Conservation (phyloP, 73 alveolate species). For the Loxodes magnus region DNA sequence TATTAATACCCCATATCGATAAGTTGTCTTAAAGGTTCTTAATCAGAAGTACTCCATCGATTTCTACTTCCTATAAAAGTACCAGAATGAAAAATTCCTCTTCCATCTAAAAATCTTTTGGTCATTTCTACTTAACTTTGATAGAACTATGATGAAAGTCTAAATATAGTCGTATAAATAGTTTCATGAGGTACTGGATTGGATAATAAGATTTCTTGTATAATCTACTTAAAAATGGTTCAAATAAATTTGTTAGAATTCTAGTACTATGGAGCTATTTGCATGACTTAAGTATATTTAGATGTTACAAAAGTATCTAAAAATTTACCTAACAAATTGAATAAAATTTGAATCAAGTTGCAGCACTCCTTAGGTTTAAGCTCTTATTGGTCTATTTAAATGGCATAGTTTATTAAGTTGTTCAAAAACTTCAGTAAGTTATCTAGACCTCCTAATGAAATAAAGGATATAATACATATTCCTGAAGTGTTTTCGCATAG, state of each 20-base stretch:
- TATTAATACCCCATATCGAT: slow-evolving; percentile 8
- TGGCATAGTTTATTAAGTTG: background rate
- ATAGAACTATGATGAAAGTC: too few species aligned
- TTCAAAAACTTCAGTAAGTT: background rate
- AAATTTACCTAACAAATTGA: background rate
- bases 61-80: too few species aligned
- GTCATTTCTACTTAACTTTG: too few species aligned
- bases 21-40: background rate
- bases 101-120: too few species aligned
- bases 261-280: too few species aligned
- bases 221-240: too few species aligned
- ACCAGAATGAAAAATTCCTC: too few species aligned
- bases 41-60: slow-evolving; percentile 7
- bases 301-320: slow-evolving; percentile 2
- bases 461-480: background rate
- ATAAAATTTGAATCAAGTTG: background rate
- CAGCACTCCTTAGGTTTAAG: background rate
- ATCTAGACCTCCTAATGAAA: slow-evolving; percentile 3
- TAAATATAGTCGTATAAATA: too few species aligned
- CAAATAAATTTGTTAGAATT: too few species aligned
- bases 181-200: too few species aligned
- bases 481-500: background rate
- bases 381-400: background rate
- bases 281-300: too few species aligned
- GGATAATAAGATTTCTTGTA: too few species aligned